Conservation (phyloP, 805 yeast species). For the Candida glaebosa region DNA sequence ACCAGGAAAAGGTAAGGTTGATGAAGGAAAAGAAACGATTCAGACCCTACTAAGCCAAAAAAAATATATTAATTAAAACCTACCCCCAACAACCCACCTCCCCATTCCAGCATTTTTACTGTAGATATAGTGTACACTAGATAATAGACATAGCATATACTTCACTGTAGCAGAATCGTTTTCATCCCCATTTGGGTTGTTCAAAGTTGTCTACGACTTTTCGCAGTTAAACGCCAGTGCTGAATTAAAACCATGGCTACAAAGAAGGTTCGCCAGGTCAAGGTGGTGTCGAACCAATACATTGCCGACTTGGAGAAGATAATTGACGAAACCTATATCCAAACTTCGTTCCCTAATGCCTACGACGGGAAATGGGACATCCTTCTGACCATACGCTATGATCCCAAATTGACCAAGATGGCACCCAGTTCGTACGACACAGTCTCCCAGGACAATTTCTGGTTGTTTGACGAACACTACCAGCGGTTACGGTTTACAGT, state of each 20-base stretch:
- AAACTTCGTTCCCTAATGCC: constrained; percentile 5
- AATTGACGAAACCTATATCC: constrained; percentile 2
- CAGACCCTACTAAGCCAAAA: constrained; percentile 60
- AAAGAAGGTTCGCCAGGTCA: background rate
- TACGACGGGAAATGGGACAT: constrained; percentile 45
- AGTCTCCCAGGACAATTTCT: constrained; percentile 41
- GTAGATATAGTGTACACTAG: background rate
- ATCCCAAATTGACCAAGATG: constrained; percentile 47
- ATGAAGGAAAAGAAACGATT: constrained; percentile 82
- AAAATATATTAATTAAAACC: background rate
- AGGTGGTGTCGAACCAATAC: background rate
- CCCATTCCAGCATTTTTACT: background rate
- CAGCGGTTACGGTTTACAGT: constrained; percentile 55
- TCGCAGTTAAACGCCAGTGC: no score
- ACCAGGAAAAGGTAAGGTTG: constrained; percentile 76
- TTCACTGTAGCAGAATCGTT: no score
- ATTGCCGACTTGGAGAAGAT: background rate
- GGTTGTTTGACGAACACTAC: constrained; percentile 62
- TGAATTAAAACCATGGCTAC: background rate
- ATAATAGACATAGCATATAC: background rate
- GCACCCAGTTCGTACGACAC: constrained; percentile 24
- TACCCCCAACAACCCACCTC: background rate
- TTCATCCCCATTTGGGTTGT: no score
- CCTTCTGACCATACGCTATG: constrained; percentile 72
- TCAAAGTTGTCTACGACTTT: no score